Conservation (phyloP, 129 eudicot species). For the carrot (Daucus carota) region DH1_v3.0 NC_030388.2:31279001-31279500, state of each 20-base stretch:
- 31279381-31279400: slow-evolving; percentile 80
- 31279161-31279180: background rate
- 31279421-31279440: slow-evolving; percentile 80
- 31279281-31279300: background rate
- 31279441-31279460: slow-evolving; percentile 90
- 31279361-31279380: slow-evolving; percentile 81
- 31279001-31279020: slow-evolving; percentile 96
- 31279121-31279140: background rate
- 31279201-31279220: background rate
- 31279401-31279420: slow-evolving; percentile 80
- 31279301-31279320: background rate
- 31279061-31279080: background rate
- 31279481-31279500: slow-evolving; percentile 88
- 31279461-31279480: slow-evolving; percentile 87
- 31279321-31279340: slow-evolving; percentile 24
- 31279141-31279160: background rate
- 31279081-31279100: background rate
- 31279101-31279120: background rate
- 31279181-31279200: background rate
- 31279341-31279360: slow-evolving; percentile 96
- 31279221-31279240: background rate
- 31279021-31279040: slow-evolving; percentile 96
- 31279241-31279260: background rate
- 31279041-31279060: background rate
- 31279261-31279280: background rate